These are phyloP conservation scores for Nakazawaea siamensis DNA, from an alignment of 805 yeast species.

Conservation along the genomic window DNA sequence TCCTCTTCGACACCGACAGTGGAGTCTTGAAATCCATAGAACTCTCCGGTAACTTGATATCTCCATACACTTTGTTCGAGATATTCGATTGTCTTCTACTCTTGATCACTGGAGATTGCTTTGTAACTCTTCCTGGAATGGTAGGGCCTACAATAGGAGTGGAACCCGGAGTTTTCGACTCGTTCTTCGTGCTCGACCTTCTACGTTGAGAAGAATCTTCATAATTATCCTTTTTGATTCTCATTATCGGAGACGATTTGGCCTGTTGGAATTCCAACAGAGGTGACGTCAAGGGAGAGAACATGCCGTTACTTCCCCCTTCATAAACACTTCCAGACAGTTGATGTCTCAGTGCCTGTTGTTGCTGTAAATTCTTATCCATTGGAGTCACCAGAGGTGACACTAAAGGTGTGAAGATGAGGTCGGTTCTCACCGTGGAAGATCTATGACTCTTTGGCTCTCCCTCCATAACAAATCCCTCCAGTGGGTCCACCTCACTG, in stretches of 20 bases:
- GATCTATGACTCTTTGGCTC: too few species aligned
- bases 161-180: slow-evolving; percentile 2
- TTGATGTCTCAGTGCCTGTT: neutral
- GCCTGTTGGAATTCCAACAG: slow-evolving; percentile 42
- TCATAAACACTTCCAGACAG: neutral
- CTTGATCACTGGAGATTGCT: slow-evolving; percentile 8
- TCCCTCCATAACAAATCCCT: too few species aligned
- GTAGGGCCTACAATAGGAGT: slow-evolving; percentile 7
- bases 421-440: slow-evolving; percentile 38
- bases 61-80: slow-evolving; percentile 4
- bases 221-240: slow-evolving; percentile 11
- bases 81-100: slow-evolving; percentile 2
- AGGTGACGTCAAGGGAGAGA: slow-evolving; percentile 58
- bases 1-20: slow-evolving; percentile 2
- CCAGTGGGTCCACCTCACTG: too few species aligned
- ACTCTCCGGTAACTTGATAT: slow-evolving; percentile 11
- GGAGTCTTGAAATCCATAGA: slow-evolving; percentile 11
- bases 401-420: slow-evolving; percentile 65
- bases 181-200: neutral
- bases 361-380: slow-evolving; percentile 21
- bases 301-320: slow-evolving; percentile 16
- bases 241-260: slow-evolving; percentile 17
- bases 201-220: slow-evolving; percentile 1
- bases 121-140: slow-evolving; percentile 8
- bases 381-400: slow-evolving; percentile 71